These are phyloP conservation scores for Persicaria maculosa DNA, from an alignment of 148 eudicot species.

Conservation along the genomic window DNA sequence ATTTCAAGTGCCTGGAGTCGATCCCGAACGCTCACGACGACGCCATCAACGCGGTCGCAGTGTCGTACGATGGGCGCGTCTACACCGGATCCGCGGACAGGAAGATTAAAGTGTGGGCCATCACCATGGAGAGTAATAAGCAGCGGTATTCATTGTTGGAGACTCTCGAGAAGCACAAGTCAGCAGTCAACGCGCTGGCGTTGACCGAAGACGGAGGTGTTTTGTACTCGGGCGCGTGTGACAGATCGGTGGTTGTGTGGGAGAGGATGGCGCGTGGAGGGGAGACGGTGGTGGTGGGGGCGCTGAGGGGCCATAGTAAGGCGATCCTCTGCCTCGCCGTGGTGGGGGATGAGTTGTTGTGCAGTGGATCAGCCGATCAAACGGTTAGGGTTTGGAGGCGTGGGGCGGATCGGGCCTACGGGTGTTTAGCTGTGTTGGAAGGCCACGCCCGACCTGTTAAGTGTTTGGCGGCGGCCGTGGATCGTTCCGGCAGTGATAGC, in stretches of 20 bases:
- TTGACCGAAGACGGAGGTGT: constrained; percentile 45
- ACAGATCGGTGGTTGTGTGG: constrained; percentile 77
- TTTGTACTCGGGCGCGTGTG: constrained; percentile 80
- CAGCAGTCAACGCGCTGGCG: constrained; percentile 75
- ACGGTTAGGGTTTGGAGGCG: constrained; percentile 74
- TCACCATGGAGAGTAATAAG: constrained; percentile 17
- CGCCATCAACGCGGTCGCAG: constrained; percentile 55
- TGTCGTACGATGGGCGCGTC: constrained; percentile 50
- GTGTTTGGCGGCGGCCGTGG: constrained; percentile 49
- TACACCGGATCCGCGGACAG: constrained; percentile 82
- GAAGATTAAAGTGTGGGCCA: constrained; percentile 61
- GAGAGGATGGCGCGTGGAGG: constrained; percentile 25
- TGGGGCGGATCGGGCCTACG: constrained; percentile 34
- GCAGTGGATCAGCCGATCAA: constrained; percentile 83
- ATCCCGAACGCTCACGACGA: constrained; percentile 73
- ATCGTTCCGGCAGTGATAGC: constrained; percentile 7
- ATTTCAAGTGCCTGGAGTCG: constrained; percentile 65
- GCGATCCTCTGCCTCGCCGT: constrained; percentile 64
- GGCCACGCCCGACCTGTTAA: constrained; percentile 67
- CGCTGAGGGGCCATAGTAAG: constrained; percentile 68
- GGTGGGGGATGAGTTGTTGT: constrained; percentile 42
- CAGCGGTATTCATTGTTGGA: constrained; percentile 28
- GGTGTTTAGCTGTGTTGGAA: constrained; percentile 64
- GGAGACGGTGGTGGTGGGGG: constrained; percentile 54
- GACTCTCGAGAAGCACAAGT: constrained; percentile 55